Evolutionary conservation across 2,329 filamentous ascomycete species (phyloP), one percentile per base, ranked within the genome.

Genomic region (Beauveria australis): DNA sequence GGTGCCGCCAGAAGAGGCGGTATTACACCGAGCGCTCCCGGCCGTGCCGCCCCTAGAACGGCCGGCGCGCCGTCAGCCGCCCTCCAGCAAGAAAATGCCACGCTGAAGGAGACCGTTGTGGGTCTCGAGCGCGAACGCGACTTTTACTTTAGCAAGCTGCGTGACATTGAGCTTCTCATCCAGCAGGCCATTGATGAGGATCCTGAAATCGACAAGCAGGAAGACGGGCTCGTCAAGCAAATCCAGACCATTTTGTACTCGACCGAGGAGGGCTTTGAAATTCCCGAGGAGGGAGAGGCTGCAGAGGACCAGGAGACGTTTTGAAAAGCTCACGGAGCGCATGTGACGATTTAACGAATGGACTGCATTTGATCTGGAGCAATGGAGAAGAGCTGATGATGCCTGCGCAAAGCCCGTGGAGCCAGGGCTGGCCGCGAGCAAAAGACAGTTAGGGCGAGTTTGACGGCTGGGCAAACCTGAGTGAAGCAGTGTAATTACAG

Each of bases 101-200:
- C 89, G 30, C 82, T 97, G 67, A 96, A 96, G 81, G 93, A 97
- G 79, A 96, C 91, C 0, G 93, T 99, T n/a, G 82, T 85, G 14
- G 94, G 94, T 1, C 81, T 99, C 47, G 94, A 99, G 81, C 88
- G 94, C 68, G 94, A 99, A 79, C 85, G 94, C 54, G 94, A 99
- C 74, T 99, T 99, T 74, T 99, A 99, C 81, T 99, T 99, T 77
- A 95, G 91, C 82, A 99, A 99, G 81, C 82, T 99, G 65, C 85
- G 94, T 62, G 94, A 99, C 72, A 99, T 99, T 68, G 94, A 99
- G 78, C 79, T 99, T 66, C 79, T 99, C 69, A 84, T 99, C 60
- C 94, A 99, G 79, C 89, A 91, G 70, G 92, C 92, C 12, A 89
- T 95, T 70, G 94, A 99, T 68, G 89, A 91, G 64, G 90, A 97